Base-by-base conservation (phyloP, 116 monocot species). In the Papilionanthe hybrid region DNA sequence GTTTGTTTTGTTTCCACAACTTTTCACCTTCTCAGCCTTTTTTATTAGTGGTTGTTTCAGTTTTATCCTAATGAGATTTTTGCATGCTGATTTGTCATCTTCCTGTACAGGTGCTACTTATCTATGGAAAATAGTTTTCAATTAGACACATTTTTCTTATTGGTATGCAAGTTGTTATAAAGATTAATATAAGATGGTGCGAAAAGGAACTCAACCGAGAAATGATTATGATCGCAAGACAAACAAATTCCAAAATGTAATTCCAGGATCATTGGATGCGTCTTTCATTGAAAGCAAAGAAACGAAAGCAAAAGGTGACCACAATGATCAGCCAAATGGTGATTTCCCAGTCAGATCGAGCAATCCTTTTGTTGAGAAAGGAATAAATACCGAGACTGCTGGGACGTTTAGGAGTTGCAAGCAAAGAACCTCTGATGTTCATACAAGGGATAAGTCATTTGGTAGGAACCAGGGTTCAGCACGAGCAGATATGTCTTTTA, bases 201-300 rank as follows among this genome's bases (percentile, higher is more conserved):
- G 88, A 27, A 92, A 86, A 83, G 94, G 90, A 77, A 85, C 73
- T 55, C 91, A 85, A 44, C 84, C 84, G 28, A 90, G 77, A 53
- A 94, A 83, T 87, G 72, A 77, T 74, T 65, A 82, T 5, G 78
- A 87, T 80, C 75, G 80, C 49, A 79, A 79, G 74, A 17, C 66
- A 67, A 22, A 81, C 13, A 85, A 81, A 53, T 41, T 58, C 5
- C 82, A 79, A 83, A 69, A 72, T 9, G 56, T 49, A 57, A 55
- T 77, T 81, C 56, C 84, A 48, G 80, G 84, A 42, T 53, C 74
- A 45, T 20, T 53, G 18, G 68, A 78, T 78, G 76, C 30, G 30
- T 72, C 72, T 76, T 43, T 77, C 20, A 55, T 80, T 23, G 84
- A 84, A 42, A 28, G 79, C 28, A 82, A 81, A 76, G 77, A 81